Evolutionary conservation across 2,329 filamentous ascomycete genomes (phyloP).

Genomic region (Talaromyces sp.): DNA sequence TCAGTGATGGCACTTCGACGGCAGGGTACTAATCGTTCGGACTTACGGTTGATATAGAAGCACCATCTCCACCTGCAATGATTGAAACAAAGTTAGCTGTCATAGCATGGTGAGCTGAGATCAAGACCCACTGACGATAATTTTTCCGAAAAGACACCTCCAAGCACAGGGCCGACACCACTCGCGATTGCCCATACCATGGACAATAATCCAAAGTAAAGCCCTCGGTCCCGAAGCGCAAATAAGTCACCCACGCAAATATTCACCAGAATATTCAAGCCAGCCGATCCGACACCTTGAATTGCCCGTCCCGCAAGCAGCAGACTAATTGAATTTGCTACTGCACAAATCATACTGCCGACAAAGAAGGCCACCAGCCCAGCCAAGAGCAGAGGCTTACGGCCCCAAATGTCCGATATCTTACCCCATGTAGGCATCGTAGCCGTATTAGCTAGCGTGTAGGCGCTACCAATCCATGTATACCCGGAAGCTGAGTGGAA

Average conservation of each 20-base stretch:
- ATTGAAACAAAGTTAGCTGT: neutral
- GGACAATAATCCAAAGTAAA: slow-evolving; percentile 47
- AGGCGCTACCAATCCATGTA: slow-evolving; percentile 55
- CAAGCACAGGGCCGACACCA: slow-evolving; percentile 49
- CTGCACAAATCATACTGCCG: slow-evolving; percentile 52
- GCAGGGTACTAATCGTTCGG: slow-evolving; percentile 1
- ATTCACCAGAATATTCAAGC: slow-evolving; percentile 49
- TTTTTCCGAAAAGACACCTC: slow-evolving; percentile 18
- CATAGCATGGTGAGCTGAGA: neutral
- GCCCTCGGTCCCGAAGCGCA: slow-evolving; percentile 41
- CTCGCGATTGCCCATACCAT: slow-evolving; percentile 53
- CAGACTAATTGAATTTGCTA: slow-evolving; percentile 48
- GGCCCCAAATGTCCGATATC: slow-evolving; percentile 59
- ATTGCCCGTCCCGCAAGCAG: slow-evolving; percentile 51
- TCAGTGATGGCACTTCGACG: neutral
- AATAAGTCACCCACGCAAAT: slow-evolving; percentile 55
- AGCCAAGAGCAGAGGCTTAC: slow-evolving; percentile 54
- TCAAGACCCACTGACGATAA: slow-evolving; percentile 7
- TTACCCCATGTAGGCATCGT: slow-evolving; percentile 27
- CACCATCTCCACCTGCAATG: slow-evolving; percentile 52
- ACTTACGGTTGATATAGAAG: slow-evolving; percentile 53
- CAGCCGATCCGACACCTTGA: slow-evolving; percentile 52
- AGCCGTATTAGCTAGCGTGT: slow-evolving; percentile 50
- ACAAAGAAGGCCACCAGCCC: slow-evolving; percentile 54
- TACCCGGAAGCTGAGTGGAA: slow-evolving; percentile 53